These are phyloP conservation scores for Salix udensis DNA, from an alignment of 345 rosid genomes.

Conservation along the genomic window DNA sequence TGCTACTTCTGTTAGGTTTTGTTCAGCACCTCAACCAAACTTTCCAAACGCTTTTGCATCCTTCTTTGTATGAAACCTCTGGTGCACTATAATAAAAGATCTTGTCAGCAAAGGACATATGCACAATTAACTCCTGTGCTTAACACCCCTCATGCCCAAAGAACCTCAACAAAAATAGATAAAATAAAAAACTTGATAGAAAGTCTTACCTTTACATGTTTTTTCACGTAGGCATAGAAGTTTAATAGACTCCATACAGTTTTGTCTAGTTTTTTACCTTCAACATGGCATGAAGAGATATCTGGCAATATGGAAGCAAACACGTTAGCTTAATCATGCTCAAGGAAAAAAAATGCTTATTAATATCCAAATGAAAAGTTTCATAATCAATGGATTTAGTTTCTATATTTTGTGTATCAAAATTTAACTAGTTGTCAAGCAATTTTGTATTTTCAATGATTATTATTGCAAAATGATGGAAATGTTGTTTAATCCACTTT, in stretches of 20 bases:
- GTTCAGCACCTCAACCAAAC: slow-evolving; percentile 65
- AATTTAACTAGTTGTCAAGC: background rate
- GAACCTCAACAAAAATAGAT: background rate
- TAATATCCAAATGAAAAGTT: background rate
- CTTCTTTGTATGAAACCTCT: slow-evolving; percentile 78
- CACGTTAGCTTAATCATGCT: slow-evolving; percentile 2
- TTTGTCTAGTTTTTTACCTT: slow-evolving; percentile 69
- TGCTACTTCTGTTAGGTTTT: too few relatives aligned
- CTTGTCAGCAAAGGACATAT: slow-evolving; percentile 14
- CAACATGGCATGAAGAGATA: slow-evolving; percentile 54
- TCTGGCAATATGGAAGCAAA: slow-evolving; percentile 38
- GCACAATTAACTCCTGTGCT: background rate
- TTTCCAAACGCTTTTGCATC: slow-evolving; percentile 66
- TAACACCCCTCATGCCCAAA: background rate
- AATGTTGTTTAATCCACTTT: background rate
- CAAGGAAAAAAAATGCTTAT: background rate
- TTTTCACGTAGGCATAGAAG: slow-evolving; percentile 71
- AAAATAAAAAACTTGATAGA: too few relatives aligned
- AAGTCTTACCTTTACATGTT: slow-evolving; percentile 67
- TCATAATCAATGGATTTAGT: background rate
- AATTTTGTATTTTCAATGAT: background rate
- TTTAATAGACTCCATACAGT: slow-evolving; percentile 74
- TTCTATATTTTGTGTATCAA: background rate
- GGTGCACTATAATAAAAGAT: slow-evolving; percentile 48
- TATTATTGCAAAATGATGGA: background rate